Percentiles rank a stretch among this genome's conserved stretches.
These are phyloP conservation scores for Forsythia viridissima DNA, from an alignment of 257 asterid genomes.

Conservation along the genomic window DNA sequence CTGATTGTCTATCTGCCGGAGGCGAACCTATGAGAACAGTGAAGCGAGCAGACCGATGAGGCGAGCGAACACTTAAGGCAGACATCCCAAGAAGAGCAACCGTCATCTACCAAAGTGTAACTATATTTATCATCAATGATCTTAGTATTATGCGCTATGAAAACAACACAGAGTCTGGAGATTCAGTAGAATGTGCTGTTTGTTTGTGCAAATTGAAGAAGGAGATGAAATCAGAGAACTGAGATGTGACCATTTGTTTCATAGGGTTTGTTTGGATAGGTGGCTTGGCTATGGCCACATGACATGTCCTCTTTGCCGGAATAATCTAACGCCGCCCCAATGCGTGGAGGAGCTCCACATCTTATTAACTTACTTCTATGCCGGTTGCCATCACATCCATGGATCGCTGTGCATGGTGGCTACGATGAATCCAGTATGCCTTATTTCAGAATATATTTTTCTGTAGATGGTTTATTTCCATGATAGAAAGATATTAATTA, in stretches of 20 bases:
- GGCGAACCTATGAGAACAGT: no score
- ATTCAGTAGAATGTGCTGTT: slow-evolving; percentile 17
- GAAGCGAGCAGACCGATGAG: no score
- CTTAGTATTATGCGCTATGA: neutral
- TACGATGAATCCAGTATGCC: slow-evolving; percentile 10
- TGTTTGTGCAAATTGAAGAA: slow-evolving; percentile 28
- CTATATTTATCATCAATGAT: neutral
- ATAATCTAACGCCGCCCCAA: neutral
- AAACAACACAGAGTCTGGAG: neutral
- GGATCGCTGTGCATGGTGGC: slow-evolving; percentile 18
- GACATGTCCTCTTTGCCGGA: slow-evolving; percentile 30
- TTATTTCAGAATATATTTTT: neutral
- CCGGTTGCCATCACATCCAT: neutral
- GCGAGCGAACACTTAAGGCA: no score
- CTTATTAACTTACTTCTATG: slow-evolving; percentile 15
- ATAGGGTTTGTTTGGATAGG: slow-evolving; percentile 28
- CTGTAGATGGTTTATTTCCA: neutral
- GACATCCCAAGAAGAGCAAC: no score
- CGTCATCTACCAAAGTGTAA: no score
- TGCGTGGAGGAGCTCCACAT: neutral
- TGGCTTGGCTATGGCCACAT: slow-evolving; percentile 24
- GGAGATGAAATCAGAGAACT: slow-evolving; percentile 23
- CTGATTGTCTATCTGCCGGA: no score
- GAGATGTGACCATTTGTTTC: slow-evolving; percentile 27
- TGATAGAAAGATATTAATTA: neutral